Evolutionary conservation across 305 asterid genomes (phyloP).

Genomic region (Caryopteris hybrid): DNA sequence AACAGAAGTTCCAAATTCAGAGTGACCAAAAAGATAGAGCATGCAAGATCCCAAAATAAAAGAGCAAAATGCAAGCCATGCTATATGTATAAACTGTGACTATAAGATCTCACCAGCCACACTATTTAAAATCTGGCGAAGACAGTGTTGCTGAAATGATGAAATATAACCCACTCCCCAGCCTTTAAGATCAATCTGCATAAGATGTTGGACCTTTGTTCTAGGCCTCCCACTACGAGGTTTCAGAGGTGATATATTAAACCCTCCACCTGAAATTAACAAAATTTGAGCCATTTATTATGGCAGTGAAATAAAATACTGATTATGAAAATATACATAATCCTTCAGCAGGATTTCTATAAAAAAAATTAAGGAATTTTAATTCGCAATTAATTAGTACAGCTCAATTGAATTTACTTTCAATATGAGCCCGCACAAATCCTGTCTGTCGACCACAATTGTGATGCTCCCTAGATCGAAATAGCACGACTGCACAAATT

Average conservation of each 20-base stretch:
- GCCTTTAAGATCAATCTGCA: slow-evolving; percentile 96
- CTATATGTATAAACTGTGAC: background rate
- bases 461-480: slow-evolving; percentile 92
- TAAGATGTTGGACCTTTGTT: slow-evolving; percentile 96
- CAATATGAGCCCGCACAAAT: slow-evolving; percentile 90
- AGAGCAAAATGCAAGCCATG: background rate
- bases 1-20: background rate
- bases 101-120: slow-evolving; percentile 72
- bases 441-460: slow-evolving; percentile 93
- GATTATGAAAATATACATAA: background rate
- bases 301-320: background rate
- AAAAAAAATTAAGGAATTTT: background rate
- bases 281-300: slow-evolving; percentile 11
- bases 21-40: background rate
- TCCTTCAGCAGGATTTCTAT: background rate
- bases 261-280: slow-evolving; percentile 84
- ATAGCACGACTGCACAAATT: slow-evolving; percentile 74
- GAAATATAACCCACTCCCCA: slow-evolving; percentile 94
- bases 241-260: slow-evolving; percentile 83
- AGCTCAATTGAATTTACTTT: too few relatives aligned
- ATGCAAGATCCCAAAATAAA: background rate
- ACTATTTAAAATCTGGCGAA: slow-evolving; percentile 88
- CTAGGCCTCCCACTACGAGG: slow-evolving; percentile 84
- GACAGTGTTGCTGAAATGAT: slow-evolving; percentile 90
- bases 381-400: slow-evolving; percentile 17